Evolutionary conservation across 176 grass and related monocot species (phyloP).

Genomic region (Guadua angustifolia): DNA sequence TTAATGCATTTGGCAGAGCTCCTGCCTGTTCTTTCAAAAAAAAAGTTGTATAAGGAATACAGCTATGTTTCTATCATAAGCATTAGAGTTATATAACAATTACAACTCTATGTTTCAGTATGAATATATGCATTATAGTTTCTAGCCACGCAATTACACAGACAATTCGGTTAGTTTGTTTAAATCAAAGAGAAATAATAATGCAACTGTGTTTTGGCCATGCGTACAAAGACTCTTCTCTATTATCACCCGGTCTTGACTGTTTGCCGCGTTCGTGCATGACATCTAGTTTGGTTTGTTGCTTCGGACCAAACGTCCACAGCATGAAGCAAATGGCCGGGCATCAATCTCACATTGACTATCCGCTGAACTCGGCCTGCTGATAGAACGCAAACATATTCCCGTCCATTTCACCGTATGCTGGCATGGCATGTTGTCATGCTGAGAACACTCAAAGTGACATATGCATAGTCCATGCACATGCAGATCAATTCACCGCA

Average conservation of each 20-base stretch:
- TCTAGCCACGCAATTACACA: no score
- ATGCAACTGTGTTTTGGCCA: slow-evolving; percentile 13
- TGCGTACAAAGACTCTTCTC: slow-evolving; percentile 23
- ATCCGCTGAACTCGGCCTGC: slow-evolving; percentile 17
- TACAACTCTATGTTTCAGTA: no score
- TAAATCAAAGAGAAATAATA: neutral
- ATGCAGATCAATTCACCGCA: neutral
- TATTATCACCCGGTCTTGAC: neutral
- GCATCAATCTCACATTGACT: slow-evolving; percentile 23
- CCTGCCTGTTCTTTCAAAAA: no score
- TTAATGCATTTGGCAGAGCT: no score
- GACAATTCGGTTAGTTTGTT: no score
- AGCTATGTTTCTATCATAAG: no score
- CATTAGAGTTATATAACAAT: no score
- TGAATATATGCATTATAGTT: no score
- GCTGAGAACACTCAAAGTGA: neutral
- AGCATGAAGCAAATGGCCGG: neutral
- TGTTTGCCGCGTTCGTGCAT: neutral
- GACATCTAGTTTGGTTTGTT: neutral
- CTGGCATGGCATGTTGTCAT: neutral
- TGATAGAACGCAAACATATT: neutral
- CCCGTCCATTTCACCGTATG: neutral
- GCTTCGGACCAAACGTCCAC: neutral
- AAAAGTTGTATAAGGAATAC: no score
- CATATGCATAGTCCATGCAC: no score